A percentile compares a stretch with the other conserved stretches of the same genome.
Conservation (phyloP, 805 yeast species). For the Saturnispora saitoi region DNA sequence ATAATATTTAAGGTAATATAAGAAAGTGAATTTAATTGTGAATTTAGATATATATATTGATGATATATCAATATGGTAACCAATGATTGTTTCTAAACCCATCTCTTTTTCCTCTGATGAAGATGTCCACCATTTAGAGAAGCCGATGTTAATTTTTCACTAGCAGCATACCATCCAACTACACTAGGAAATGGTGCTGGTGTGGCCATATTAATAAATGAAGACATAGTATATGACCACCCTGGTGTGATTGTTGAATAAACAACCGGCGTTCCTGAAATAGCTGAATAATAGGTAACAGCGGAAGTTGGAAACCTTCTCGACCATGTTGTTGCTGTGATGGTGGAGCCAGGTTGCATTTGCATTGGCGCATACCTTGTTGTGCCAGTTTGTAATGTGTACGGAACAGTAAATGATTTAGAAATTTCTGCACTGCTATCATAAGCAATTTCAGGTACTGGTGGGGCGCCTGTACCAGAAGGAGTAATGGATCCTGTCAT, state of each 20-base stretch:
- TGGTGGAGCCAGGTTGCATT: slow-evolving; percentile 64
- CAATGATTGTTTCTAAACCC: slow-evolving; percentile 20
- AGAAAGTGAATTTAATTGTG: background rate
- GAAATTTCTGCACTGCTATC: slow-evolving; percentile 29
- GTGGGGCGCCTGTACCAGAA: slow-evolving; percentile 42
- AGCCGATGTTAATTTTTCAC: slow-evolving; percentile 36
- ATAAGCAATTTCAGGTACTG: slow-evolving; percentile 31
- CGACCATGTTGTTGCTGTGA: slow-evolving; percentile 62
- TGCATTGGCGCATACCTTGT: slow-evolving; percentile 92
- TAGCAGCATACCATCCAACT: slow-evolving; percentile 57
- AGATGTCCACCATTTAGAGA: slow-evolving; percentile 17
- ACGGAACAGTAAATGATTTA: slow-evolving; percentile 57
- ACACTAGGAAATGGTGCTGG: slow-evolving; percentile 62
- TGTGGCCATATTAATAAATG: slow-evolving; percentile 60
- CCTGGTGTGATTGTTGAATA: slow-evolving; percentile 75
- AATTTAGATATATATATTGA: no score
- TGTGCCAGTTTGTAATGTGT: slow-evolving; percentile 68
- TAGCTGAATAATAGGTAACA: slow-evolving; percentile 49
- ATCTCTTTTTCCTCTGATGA: slow-evolving; percentile 20
- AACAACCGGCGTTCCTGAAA: slow-evolving; percentile 34
- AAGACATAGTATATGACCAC: slow-evolving; percentile 64
- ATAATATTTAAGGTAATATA: background rate
- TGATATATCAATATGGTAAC: background rate
- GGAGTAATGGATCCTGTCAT: slow-evolving; percentile 59
- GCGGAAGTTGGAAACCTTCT: slow-evolving; percentile 61